These are phyloP conservation scores for Sporothrix pallida DNA, from an alignment of 2,329 filamentous ascomycete species.

Conservation along the genomic window DNA sequence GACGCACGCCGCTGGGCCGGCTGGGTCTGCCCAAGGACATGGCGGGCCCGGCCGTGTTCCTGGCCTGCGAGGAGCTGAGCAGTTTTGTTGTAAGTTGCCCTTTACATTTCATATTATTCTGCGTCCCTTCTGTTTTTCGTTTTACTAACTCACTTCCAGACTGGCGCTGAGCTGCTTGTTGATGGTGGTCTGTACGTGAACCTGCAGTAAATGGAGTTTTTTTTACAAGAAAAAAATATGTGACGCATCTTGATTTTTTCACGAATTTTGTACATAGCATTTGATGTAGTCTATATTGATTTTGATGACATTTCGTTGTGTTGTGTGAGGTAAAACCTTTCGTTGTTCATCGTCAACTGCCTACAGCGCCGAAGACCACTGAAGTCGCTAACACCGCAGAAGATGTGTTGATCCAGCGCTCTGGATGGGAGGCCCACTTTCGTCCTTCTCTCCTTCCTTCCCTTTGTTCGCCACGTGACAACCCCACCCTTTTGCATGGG, in stretches of 20 bases:
- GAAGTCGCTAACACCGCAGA: neutral
- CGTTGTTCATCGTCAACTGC: neutral
- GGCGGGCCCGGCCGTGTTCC: slow-evolving; percentile 73
- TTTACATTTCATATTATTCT: too few relatives aligned
- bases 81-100: slow-evolving; percentile 56
- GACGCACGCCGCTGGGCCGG: slow-evolving; percentile 68
- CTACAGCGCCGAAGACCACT: neutral
- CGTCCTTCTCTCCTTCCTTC: neutral
- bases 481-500: slow-evolving; percentile 12
- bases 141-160: slow-evolving; percentile 43
- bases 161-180: slow-evolving; percentile 71
- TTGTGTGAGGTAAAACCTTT: neutral
- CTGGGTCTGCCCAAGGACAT: slow-evolving; percentile 67
- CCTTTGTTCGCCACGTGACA: neutral
- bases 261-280: slow-evolving; percentile 14
- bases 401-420: neutral
- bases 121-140: neutral
- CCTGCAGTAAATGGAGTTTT: slow-evolving; percentile 54
- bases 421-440: neutral
- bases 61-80: slow-evolving; percentile 69
- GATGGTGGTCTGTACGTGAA: slow-evolving; percentile 78
- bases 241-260: neutral
- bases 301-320: neutral
- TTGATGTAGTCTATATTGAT: neutral
- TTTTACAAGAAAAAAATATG: neutral